Base-by-base conservation (phyloP, 2,329 filamentous ascomycete genomes). In the Sarocladium brachiariae region DNA sequence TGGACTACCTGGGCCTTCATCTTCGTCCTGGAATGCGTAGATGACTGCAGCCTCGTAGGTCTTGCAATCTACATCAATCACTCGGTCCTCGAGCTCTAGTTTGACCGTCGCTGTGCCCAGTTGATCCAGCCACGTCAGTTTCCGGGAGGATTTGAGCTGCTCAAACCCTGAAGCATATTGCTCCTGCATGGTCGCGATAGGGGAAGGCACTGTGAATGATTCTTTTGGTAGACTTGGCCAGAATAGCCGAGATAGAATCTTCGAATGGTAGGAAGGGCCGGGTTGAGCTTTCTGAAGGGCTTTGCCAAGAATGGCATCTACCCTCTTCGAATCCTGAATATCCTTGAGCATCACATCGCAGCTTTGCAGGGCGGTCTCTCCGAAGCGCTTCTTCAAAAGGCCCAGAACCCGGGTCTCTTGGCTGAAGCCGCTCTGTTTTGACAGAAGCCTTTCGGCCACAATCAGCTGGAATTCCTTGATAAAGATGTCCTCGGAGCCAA, bases 301-400 rank as follows among this genome's bases (percentile, higher is more conserved):
- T 51, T 74, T 76, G 37, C 81, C 74, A 43, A 96, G 81, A 11
- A 77, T 72, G 7, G 74, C 70, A 62, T 96, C 87, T 53, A 95
- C 80, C 37, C 81, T 78, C 54, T 78, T 77, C 1, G 90, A 95
- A 61, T 96, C 91, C 56, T 87, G 79, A 31, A 97, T 87, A 64
- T 99, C 93, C 56, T 86, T 88, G 52, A 99, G 80, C 93, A 99
- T 99, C 60, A 99, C 93, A 63, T 99, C 92, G 66, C 91, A 96
- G 46, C 88, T 87, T 64, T 97, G 93, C 41, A 99, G 72, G 14
- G 89, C 83, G 24, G 80, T 77, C 57, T 96, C 89, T 21, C 92
- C 92, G 51, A 96, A 91, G 8, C 91, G 83, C 54, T 88, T 78
- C 70, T 96, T 96, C 53, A 99, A 77, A 9, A 97, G 77, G 52